Percentiles rank a stretch among this genome's conserved stretches.
These are phyloP conservation scores for Colletotrichum sp. DNA, from an alignment of 2,329 filamentous ascomycete genomes.

Conservation along the genomic window DNA sequence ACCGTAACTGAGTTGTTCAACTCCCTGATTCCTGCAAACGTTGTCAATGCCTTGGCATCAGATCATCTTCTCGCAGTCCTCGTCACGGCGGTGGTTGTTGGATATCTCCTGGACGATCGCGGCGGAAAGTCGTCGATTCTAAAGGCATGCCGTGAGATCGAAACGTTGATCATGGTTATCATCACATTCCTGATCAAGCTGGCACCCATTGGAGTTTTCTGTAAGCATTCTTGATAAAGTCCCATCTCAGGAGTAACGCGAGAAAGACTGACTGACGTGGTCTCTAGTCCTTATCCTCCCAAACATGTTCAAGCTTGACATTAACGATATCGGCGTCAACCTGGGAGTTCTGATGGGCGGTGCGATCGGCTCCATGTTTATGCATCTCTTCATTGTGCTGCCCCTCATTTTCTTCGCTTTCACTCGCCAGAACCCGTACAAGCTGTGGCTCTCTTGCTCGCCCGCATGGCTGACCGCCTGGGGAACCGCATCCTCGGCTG, in stretches of 20 bases:
- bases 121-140: conserved; percentile 42
- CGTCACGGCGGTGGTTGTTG: conserved; percentile 50
- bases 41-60: conserved; percentile 50
- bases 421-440: conserved; percentile 50
- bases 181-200: conserved; percentile 54
- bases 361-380: conserved; percentile 48
- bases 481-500: conserved; percentile 58
- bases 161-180: conserved; percentile 49
- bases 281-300: conserved; percentile 44
- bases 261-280: not conserved
- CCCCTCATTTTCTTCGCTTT: conserved; percentile 47
- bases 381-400: conserved; percentile 52
- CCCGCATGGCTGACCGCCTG: conserved; percentile 60
- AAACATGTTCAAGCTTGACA: conserved; percentile 54
- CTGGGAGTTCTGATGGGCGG: conserved; percentile 55
- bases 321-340: conserved; percentile 52
- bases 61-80: conserved; percentile 52
- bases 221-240: not conserved
- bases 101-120: conserved; percentile 47
- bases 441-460: conserved; percentile 51
- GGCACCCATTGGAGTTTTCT: conserved; percentile 59
- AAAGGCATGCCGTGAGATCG: conserved; percentile 49
- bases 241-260: no score
- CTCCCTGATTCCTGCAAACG: conserved; percentile 54
- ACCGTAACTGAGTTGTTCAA: conserved; percentile 54